phyloP scores from a whole-genome alignment of 352 stramenopile genomes.

The Globisporangium cederbergense region DNA sequence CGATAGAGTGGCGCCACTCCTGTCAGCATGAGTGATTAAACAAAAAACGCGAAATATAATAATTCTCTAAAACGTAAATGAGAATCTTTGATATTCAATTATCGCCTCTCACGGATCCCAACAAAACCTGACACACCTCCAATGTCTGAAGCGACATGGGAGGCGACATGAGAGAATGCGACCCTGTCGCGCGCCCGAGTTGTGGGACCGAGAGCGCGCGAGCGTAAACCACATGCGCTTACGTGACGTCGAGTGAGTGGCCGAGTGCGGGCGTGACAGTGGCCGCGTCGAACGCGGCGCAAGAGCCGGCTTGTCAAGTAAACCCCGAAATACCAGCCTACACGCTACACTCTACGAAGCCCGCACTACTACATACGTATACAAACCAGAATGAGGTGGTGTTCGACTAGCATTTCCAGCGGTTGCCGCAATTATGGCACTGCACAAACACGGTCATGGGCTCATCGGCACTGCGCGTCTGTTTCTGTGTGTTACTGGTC shows the following conservation, averaged over 20 bases:
- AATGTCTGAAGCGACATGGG: not conserved
- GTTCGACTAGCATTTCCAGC: conserved; percentile 89
- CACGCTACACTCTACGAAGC: not conserved
- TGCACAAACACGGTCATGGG: conserved; percentile 97
- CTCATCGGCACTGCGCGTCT: conserved; percentile 97
- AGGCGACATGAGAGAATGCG: conserved; percentile 4
- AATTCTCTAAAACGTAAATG: not conserved
- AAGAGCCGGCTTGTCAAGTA: not conserved
- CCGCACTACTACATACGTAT: not conserved
- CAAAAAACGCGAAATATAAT: not conserved
- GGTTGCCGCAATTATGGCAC: conserved; percentile 96
- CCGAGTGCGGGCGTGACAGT: conserved; percentile 4
- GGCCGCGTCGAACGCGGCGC: not conserved
- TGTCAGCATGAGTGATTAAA: not conserved
- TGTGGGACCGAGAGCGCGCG: not conserved
- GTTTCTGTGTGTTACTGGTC: conserved; percentile 96
- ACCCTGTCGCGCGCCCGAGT: not conserved
- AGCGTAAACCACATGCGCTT: conserved; percentile 6
- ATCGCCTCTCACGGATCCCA: not conserved
- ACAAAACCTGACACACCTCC: not conserved
- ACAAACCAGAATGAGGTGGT: conserved; percentile 6
- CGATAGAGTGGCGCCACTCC: not conserved
- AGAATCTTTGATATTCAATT: not conserved
- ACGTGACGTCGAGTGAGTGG: not conserved
- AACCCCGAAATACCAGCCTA: not conserved